Evolutionary conservation across 257 asterid genomes (phyloP).

Genomic region (Primulina eburnea): DNA sequence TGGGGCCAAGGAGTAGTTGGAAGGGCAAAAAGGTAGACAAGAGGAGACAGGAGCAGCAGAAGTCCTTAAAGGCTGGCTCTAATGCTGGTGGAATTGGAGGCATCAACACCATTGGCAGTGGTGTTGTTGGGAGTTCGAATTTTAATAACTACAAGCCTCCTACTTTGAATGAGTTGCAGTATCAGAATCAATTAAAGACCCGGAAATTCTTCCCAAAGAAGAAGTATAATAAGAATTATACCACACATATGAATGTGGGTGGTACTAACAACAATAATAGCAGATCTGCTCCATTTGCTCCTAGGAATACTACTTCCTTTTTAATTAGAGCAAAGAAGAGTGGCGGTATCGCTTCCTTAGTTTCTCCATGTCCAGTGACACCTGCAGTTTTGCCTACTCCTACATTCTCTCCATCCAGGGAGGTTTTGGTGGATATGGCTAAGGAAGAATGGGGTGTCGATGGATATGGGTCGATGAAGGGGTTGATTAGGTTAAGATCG

Average conservation of each 20-base stretch:
- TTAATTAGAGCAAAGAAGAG: conserved; percentile 49
- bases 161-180: conserved; percentile 59
- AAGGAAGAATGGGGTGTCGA: conserved; percentile 68
- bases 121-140: conserved; percentile 29
- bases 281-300: conserved; percentile 52
- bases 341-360: conserved; percentile 54
- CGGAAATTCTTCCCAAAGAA: conserved; percentile 53
- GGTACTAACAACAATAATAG: conserved; percentile 17
- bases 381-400: conserved; percentile 60
- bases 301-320: conserved; percentile 58
- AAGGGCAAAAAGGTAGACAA: conserved; percentile 34
- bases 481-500: conserved; percentile 49
- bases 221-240: conserved; percentile 41
- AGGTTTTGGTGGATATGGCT: conserved; percentile 48
- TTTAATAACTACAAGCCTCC: conserved; percentile 62
- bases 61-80: conserved; percentile 31
- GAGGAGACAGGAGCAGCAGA: conserved; percentile 12
- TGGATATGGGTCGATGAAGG: conserved; percentile 67
- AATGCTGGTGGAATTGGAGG: conserved; percentile 31
- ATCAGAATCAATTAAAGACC: conserved; percentile 65
- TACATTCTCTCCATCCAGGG: conserved; percentile 48
- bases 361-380: conserved; percentile 51
- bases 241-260: conserved; percentile 23
- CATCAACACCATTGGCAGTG: conserved; percentile 9
- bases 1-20: conserved; percentile 75